A percentile compares a stretch with the other conserved stretches of the same genome.
Conservation (phyloP, 2,329 filamentous ascomycete species). For the Trichophyton equinum region DNA sequence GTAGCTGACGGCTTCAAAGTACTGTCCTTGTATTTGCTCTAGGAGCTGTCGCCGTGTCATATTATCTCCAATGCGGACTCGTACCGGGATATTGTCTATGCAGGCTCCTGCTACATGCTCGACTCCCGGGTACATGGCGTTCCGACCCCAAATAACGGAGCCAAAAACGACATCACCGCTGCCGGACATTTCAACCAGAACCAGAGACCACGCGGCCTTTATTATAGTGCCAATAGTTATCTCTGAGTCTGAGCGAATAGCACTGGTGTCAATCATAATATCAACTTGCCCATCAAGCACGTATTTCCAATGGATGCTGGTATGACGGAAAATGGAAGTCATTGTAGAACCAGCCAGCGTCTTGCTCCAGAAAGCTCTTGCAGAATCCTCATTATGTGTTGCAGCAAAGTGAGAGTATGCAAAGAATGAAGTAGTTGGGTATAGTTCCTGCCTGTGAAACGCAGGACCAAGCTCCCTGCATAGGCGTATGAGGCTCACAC, state of each 20-base stretch:
- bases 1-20: not conserved
- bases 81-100: slow-evolving; percentile 34
- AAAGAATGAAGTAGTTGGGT: not conserved
- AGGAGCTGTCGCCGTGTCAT: not conserved
- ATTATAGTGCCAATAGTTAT: slow-evolving; percentile 4
- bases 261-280: not conserved
- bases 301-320: not conserved
- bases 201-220: slow-evolving; percentile 8
- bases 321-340: not conserved
- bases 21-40: not conserved
- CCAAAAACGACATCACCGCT: slow-evolving; percentile 33
- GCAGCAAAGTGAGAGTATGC: not conserved
- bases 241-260: not conserved
- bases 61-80: slow-evolving; percentile 16
- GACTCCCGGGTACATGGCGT: slow-evolving; percentile 26
- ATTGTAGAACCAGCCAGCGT: not conserved
- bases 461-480: not conserved
- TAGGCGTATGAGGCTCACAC: slow-evolving; percentile 45
- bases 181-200: slow-evolving; percentile 9
- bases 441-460: not conserved
- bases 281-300: not conserved
- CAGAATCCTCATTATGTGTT: not conserved
- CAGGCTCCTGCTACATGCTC: slow-evolving; percentile 34
- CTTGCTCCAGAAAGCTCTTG: not conserved
- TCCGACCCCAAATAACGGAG: slow-evolving; percentile 33